These are phyloP conservation scores for Phtheirospermum japonicum DNA, from an alignment of 257 asterid genomes.

Conservation along the genomic window DNA sequence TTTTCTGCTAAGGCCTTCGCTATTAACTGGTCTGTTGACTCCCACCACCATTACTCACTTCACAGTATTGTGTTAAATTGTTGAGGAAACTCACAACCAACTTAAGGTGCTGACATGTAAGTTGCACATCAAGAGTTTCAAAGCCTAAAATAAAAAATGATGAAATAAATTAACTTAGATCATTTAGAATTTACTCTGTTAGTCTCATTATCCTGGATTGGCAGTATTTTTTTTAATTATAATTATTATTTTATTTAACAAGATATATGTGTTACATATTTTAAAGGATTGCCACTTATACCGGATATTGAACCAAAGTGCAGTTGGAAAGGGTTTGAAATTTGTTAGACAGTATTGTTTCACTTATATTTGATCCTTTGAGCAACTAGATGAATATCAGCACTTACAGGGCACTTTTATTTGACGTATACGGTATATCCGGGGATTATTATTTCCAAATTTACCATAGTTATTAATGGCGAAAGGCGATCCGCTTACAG, in stretches of 20 bases:
- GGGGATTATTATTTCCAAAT: background rate
- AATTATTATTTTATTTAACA: too few species aligned
- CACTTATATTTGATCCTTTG: conserved; percentile 20
- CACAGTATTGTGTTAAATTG: background rate
- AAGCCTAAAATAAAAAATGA: conserved; percentile 1
- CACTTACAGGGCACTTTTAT: conserved; percentile 20
- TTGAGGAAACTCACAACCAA: conserved; percentile 14
- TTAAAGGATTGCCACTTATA: conserved; percentile 14
- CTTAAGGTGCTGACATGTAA: conserved; percentile 9
- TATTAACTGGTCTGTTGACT: conserved; percentile 4
- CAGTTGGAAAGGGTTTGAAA: conserved; percentile 15
- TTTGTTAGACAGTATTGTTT: conserved; percentile 15
- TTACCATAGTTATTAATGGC: background rate
- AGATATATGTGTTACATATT: background rate
- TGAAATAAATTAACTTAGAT: background rate
- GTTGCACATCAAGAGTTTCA: conserved; percentile 11
- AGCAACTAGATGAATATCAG: conserved; percentile 22
- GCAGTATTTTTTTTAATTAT: background rate
- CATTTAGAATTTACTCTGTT: conserved; percentile 3
- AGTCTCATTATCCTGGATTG: conserved; percentile 13
- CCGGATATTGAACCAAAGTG: conserved; percentile 5
- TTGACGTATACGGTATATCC: background rate
- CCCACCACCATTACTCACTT: too few species aligned
- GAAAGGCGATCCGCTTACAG: too few species aligned
- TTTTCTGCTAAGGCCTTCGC: conserved; percentile 21